A percentile compares a stretch with the other conserved stretches of the same genome.
These are phyloP conservation scores for Eimeria sp. DNA, from an alignment of 169 alveolate genomes.

Conservation along the genomic window DNA sequence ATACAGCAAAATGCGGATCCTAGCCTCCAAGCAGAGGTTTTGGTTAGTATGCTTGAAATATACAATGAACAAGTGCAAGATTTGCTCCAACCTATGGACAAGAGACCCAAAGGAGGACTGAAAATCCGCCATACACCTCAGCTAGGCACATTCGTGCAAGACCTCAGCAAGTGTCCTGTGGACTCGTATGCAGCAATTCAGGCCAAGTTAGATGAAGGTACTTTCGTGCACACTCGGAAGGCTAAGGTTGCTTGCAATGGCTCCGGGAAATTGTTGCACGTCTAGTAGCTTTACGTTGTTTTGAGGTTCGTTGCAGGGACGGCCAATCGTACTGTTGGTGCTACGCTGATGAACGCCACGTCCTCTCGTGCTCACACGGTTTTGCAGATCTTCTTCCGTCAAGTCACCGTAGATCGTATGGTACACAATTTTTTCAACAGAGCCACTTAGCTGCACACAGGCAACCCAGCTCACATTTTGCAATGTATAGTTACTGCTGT, in stretches of 20 bases:
- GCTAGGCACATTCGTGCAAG: constrained; percentile 84
- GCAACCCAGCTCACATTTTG: background rate
- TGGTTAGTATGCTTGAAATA: constrained; percentile 92
- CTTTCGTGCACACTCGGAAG: background rate
- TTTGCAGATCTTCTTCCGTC: constrained; percentile 92
- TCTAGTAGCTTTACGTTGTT: too few relatives aligned
- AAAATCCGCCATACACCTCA: constrained; percentile 91
- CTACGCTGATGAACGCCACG: constrained; percentile 95
- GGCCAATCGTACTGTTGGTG: constrained; percentile 94
- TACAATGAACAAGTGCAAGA: constrained; percentile 97
- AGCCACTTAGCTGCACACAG: background rate
- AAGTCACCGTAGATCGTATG: constrained; percentile 67
- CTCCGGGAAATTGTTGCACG: background rate
- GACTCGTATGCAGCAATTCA: constrained; percentile 90
- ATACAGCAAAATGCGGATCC: constrained; percentile 71
- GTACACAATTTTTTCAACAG: background rate
- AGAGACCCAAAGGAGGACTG: constrained; percentile 92
- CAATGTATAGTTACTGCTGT: background rate
- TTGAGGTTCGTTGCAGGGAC: constrained; percentile 29
- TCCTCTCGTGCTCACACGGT: constrained; percentile 96
- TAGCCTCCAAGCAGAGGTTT: constrained; percentile 74
- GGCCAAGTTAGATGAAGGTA: constrained; percentile 93
- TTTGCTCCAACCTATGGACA: constrained; percentile 89
- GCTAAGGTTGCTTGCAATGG: background rate
- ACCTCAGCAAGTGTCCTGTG: constrained; percentile 87